Base-by-base conservation (phyloP, 306 rosid genomes). In the Mimosa bimucronata region DNA sequence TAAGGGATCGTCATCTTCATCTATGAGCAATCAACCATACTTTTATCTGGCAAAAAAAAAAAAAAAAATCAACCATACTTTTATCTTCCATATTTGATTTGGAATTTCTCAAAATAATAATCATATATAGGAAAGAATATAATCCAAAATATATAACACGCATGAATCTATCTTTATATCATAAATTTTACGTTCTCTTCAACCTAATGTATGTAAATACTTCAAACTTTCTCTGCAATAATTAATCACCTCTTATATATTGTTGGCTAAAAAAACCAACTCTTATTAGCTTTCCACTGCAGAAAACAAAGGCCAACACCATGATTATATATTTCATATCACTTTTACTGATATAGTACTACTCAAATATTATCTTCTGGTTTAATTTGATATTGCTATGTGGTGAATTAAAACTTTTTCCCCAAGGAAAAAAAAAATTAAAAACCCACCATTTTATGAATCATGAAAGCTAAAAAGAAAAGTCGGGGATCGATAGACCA, bases 391-490 rank as follows among this genome's bases (percentile, higher is more conserved):
- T 71, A 76, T 81, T 74, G 62, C 18, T 9, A 29, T 21, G 77
- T 18, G 53, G 3, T 41, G 45, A 12, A 18, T n/a, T n/a, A 3
- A 55, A 55, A 40, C 8, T 2, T 61, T 28, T 28, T 13, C 1
- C 67, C 67, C 67, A 18, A 26, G 67, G 6, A 28, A 26, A 26
- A 12, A 53, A 50, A 19, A 18, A 48, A 14, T 5, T 7, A 7
- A 57, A 3, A 77, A 42, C n/a, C 68, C 67, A 71, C 76, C 4
- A 72, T 53, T 76, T 53, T 29, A 64, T 66, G 79, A 72, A 77
- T 77, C 77, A 77, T 72, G 85, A 72, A 80, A 80, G 72, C 67
- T 58, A 64, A 80, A 79, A 77, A 12, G 73, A 50, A 77, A 66
- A 74, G 15, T 68, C 3, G 67, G 30, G 26, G n/a, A 29, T 7